Base-by-base conservation (phyloP, 345 rosid genomes). In the Linum trigynum region DNA sequence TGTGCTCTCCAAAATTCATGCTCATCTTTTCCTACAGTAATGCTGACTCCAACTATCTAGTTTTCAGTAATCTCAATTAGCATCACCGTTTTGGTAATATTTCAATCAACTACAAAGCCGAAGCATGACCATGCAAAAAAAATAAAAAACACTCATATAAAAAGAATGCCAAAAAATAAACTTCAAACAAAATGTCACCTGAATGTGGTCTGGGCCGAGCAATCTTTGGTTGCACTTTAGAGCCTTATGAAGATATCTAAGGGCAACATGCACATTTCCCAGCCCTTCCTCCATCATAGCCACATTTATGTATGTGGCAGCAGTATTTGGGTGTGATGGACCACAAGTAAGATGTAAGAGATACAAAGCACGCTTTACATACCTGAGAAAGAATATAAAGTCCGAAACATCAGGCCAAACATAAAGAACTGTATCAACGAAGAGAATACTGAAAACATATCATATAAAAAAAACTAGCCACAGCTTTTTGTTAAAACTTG, bases 221-320 rank as follows among this genome's bases (percentile, higher is more conserved):
- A 90, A 81, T 74, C 80, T 85, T 65, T 90, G 95, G 82, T 94
- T 94, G 70, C 99, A 94, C 74, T 90, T 88, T 65, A 94, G 85
- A 69, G 99, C 99, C 78, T 88, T 85, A 74, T 94, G 97, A 74
- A 90, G 97, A 75, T 94, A 94, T 81, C 97, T 83, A 69, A 94
- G 92, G 62, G 99, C 99, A 74, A 90, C 89, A 80, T 88, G 99
- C 75, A 90, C 97, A 75, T 94, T 94, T 16, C 99, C 99, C 57
- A 94, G 89, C 70, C 99, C 97, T 85, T 94, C 99, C 87, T 94
- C 99, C 99, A 94, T 90, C 99, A 94, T 94, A 63, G 99, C 99
- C 68, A 88, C 96, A 65, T 90, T 94, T 66, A 94, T 94, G 78
- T 94, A 94, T 62, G 99, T 94, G 61, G 99, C 99, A 70, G 97